Evolutionary conservation across 78 protist genomes (phyloP).

Genomic region (Monocercomonoides exilis): DNA sequence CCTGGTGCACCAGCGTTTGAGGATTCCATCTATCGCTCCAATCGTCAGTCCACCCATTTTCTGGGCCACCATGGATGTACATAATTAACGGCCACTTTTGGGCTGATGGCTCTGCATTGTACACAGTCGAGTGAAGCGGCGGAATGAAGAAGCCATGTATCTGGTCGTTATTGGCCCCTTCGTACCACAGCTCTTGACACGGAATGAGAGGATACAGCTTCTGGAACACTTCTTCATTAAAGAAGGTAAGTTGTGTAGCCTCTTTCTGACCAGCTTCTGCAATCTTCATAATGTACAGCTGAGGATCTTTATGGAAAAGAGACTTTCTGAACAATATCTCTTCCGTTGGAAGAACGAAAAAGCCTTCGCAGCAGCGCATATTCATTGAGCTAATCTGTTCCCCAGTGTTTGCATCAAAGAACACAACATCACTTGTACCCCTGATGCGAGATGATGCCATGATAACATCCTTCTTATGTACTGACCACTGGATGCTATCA

Average conservation of each 20-base stretch:
- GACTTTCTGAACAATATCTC: not conserved
- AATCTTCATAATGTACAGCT: not conserved
- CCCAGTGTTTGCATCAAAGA: not conserved
- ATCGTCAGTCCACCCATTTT: not conserved
- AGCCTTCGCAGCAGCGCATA: not conserved
- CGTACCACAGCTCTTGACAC: not conserved
- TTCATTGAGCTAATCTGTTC: not conserved
- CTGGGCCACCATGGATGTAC: conserved; percentile 17
- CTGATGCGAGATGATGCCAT: too few species aligned
- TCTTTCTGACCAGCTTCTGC: not conserved
- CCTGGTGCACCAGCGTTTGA: not conserved
- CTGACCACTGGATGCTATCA: not conserved
- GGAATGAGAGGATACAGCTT: not conserved
- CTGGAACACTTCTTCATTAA: not conserved
- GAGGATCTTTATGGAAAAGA: not conserved
- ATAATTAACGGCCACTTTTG: not conserved
- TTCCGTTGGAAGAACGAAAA: not conserved
- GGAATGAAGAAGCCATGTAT: not conserved
- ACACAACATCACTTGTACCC: too few species aligned
- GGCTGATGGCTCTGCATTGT: too few species aligned
- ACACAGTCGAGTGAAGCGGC: not conserved
- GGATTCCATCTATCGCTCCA: conserved; percentile 19
- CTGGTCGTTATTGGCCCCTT: not conserved
- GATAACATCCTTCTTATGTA: not conserved
- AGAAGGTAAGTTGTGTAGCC: not conserved